These are phyloP conservation scores for Hyaloscypha bicolor DNA, from an alignment of 495 filamentous ascomycete genomes.

Conservation along the genomic window DNA sequence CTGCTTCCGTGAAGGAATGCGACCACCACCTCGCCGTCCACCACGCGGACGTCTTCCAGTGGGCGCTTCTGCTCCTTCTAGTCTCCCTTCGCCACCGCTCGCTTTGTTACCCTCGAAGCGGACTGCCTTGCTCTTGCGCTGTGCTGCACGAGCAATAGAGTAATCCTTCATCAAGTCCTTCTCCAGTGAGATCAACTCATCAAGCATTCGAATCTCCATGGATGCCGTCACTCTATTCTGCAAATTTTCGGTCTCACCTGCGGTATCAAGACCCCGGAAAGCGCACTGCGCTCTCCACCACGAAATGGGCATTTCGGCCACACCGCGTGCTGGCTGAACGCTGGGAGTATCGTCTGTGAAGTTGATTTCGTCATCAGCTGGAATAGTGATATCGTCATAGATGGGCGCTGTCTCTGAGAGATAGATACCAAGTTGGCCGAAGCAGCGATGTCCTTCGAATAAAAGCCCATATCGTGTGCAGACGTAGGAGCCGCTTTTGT, in stretches of 20 bases:
- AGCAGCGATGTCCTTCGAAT: not conserved
- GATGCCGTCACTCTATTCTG: not conserved
- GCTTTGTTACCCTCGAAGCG: not conserved
- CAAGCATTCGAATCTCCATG: no score
- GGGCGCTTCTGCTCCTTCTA: not conserved
- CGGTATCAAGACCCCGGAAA: not conserved
- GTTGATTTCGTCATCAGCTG: not conserved
- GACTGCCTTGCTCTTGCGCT: not conserved
- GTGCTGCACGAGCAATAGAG: no score
- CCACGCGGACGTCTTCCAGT: not conserved
- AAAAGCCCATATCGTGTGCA: not conserved
- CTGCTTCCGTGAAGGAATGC: not conserved
- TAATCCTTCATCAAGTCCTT: no score
- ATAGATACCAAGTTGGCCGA: not conserved
- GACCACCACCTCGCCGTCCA: not conserved
- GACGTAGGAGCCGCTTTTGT: not conserved
- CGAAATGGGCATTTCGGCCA: not conserved
- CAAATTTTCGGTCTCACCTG: not conserved
- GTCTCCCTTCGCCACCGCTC: not conserved
- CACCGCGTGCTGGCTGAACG: not conserved
- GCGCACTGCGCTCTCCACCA: conserved; percentile 5
- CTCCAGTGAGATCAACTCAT: no score
- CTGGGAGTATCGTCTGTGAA: no score
- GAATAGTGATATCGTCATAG: not conserved
- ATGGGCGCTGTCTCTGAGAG: not conserved